Percentiles rank a stretch among this genome's conserved stretches.
These are phyloP conservation scores for Jackrogersella minutella DNA, from an alignment of 495 filamentous ascomycete species.

Conservation along the genomic window DNA sequence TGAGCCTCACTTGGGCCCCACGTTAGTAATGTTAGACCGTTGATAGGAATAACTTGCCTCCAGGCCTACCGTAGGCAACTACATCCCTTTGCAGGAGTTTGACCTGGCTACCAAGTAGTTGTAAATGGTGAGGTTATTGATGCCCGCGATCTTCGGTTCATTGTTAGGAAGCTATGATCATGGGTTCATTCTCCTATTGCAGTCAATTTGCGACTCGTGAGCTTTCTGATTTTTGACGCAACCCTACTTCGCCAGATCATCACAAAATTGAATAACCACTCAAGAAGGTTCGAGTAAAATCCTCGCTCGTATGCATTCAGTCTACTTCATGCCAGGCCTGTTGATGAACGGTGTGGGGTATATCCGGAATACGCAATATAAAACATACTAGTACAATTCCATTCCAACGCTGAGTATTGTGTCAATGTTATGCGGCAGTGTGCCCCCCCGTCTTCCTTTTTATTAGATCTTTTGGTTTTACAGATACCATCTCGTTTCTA, in stretches of 20 bases:
- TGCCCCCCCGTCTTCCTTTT: background rate
- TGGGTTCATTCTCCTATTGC: no score
- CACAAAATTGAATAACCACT: background rate
- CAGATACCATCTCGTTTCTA: background rate
- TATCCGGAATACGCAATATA: slow-evolving; percentile 7
- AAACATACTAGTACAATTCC: slow-evolving; percentile 7
- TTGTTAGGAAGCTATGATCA: no score
- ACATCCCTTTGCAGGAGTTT: no score
- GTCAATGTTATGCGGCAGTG: background rate
- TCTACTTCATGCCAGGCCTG: slow-evolving; percentile 6
- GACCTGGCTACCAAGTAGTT: no score
- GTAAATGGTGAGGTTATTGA: no score
- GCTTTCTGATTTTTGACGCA: no score
- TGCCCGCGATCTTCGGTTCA: no score
- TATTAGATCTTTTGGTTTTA: background rate
- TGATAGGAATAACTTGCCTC: no score
- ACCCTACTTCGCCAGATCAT: background rate
- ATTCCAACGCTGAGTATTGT: background rate
- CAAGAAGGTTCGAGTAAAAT: background rate
- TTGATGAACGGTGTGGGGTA: slow-evolving; percentile 3
- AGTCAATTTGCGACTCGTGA: no score
- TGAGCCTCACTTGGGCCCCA: no score
- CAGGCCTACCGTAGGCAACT: no score
- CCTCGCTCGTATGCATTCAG: background rate
- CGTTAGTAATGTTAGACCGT: no score